Percentiles rank a stretch among this genome's conserved stretches.
phyloP scores from a whole-genome alignment of 179 eudicot species.

The Carnegiea gigantea region DNA sequence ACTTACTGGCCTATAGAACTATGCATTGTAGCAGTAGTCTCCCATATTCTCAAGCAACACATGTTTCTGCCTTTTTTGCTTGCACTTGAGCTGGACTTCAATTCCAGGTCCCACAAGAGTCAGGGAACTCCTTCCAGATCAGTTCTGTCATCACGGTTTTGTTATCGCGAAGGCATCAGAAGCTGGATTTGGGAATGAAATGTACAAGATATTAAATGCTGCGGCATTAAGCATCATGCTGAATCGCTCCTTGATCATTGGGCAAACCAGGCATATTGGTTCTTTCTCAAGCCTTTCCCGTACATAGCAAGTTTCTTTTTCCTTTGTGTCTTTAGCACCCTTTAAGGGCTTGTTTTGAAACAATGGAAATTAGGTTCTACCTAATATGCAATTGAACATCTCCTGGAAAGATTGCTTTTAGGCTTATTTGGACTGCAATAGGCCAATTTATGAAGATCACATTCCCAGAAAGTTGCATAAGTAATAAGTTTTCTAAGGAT shows the following conservation, averaged over 20 bases:
- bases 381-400: not conserved
- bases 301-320: conserved; percentile 10
- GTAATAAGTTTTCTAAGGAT: not conserved
- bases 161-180: conserved; percentile 94
- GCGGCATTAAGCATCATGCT: conserved; percentile 89
- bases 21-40: not conserved
- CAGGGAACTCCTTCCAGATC: conserved; percentile 59
- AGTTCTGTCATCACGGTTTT: conserved; percentile 86
- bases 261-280: conserved; percentile 99
- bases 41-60: not conserved
- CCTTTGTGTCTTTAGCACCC: not conserved
- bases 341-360: not conserved
- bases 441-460: not conserved
- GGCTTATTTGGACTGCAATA: not conserved
- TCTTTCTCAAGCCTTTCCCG: conserved; percentile 69
- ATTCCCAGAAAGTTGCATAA: not conserved
- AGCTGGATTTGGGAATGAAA: conserved; percentile 96
- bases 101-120: conserved; percentile 71
- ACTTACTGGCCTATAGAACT: not conserved
- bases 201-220: conserved; percentile 90
- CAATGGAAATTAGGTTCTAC: not conserved
- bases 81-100: not conserved
- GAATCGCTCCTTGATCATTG: conserved; percentile 92
- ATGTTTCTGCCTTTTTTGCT: no score
- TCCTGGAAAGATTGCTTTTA: not conserved